Evolutionary conservation across 2,329 filamentous ascomycete species (phyloP).

Genomic region (Phyllosticta citriasiana): DNA sequence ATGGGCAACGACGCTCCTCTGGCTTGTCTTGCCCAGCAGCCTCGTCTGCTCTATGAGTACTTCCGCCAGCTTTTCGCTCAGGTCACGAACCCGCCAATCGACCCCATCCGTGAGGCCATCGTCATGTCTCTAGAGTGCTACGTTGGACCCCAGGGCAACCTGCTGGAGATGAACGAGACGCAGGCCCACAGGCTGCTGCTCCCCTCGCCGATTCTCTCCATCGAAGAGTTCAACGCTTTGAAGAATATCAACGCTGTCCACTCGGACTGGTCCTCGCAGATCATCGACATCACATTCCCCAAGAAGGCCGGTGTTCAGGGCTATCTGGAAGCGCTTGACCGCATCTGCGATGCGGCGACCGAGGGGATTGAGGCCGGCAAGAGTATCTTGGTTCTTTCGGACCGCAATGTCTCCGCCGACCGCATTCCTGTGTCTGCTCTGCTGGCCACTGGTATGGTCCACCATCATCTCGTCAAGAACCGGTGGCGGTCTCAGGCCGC

Average conservation of each 20-base stretch:
- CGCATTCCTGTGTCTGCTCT: conserved; percentile 79
- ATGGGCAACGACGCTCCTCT: conserved; percentile 97
- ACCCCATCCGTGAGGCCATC: conserved; percentile 92
- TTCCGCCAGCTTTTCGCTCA: conserved; percentile 97
- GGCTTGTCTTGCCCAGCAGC: conserved; percentile 81
- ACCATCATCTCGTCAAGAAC: conserved; percentile 91
- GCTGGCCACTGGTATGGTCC: conserved; percentile 83
- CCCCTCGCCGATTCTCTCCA: conserved; percentile 78
- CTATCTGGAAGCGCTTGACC: conserved; percentile 78
- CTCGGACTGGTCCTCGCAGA: conserved; percentile 76
- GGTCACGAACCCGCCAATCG: conserved; percentile 95
- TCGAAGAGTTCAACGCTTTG: conserved; percentile 82
- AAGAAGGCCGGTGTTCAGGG: conserved; percentile 74
- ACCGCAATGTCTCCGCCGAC: conserved; percentile 72
- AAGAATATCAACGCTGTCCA: conserved; percentile 65
- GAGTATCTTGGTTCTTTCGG: conserved; percentile 80
- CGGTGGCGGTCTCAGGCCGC: conserved; percentile 88
- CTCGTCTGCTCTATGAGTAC: conserved; percentile 86
- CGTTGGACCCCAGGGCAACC: conserved; percentile 88
- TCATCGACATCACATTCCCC: conserved; percentile 86
- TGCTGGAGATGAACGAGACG: conserved; percentile 83
- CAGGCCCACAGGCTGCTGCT: conserved; percentile 81
- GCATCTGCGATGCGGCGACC: conserved; percentile 76
- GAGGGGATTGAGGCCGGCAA: conserved; percentile 74
- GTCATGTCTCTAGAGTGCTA: conserved; percentile 98